Conservation (phyloP, 176 grass and related monocot species). For the Stipa capillata region DNA sequence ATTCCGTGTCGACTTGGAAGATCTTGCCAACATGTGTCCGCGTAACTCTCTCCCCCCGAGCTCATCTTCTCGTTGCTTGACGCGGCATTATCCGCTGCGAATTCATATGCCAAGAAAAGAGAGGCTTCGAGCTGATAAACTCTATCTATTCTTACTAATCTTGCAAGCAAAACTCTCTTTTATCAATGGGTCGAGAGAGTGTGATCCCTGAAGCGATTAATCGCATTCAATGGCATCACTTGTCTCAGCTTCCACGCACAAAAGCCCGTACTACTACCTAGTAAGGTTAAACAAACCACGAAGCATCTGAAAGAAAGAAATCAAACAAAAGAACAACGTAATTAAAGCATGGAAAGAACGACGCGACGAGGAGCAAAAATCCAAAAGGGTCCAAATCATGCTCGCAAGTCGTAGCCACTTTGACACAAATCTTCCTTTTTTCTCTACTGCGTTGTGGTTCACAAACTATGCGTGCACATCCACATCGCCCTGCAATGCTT, state of each 20-base stretch:
- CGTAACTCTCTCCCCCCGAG: too few species aligned
- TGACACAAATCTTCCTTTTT: too few species aligned
- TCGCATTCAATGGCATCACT: not conserved
- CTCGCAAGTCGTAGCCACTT: too few species aligned
- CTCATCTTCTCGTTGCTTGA: slow-evolving; percentile 8
- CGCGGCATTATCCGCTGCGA: not conserved
- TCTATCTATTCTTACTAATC: not conserved
- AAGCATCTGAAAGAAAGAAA: not conserved
- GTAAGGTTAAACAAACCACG: not conserved
- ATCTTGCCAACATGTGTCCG: not conserved
- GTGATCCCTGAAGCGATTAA: too few species aligned
- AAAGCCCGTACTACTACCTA: too few species aligned
- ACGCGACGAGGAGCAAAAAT: too few species aligned
- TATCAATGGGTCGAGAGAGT: not conserved
- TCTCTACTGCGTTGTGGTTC: too few species aligned
- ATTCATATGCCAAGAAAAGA: not conserved
- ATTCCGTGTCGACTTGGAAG: not conserved
- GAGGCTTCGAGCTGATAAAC: too few species aligned
- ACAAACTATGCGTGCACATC: not conserved
- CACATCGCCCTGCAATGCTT: too few species aligned
- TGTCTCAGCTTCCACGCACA: not conserved
- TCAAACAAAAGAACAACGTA: not conserved
- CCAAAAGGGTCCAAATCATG: too few species aligned
- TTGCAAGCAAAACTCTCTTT: slow-evolving; percentile 25
- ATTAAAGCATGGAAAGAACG: not conserved